Base-by-base conservation (phyloP, 495 filamentous ascomycete genomes). In the Trichodelitschia bisporula region DNA sequence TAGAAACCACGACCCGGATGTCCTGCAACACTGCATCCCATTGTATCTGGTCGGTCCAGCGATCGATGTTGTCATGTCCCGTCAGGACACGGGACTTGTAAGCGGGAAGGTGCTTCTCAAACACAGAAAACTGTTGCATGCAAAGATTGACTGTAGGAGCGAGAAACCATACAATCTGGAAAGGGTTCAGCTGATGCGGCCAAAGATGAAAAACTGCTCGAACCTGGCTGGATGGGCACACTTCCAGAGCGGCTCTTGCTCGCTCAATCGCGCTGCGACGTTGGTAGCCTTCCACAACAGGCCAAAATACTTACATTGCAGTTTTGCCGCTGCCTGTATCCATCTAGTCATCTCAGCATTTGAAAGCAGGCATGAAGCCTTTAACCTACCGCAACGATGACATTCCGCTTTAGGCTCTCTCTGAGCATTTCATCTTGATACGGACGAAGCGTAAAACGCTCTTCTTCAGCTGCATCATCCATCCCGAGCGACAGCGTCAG, bases 251-350 rank as follows among this genome's bases (percentile, higher is more conserved):
- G 19, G 54, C 57, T 21, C 55, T 58, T 19, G 90, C 90, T 18
- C 84, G 70, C 30, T 80, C 53, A 4, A 86, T 51, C 18, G 83
- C 83, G 34, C 77, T 84, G 36, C 15, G 32, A n/a, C 14, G 41
- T 33, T 19, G 15, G 28, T 13, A 15, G 12, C 21, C 31, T 16
- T 26, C 26, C 26, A 37, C 6, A 30, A 20, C 28, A 49, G 64
- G 45, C 14, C 17, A 37, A 15, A 12, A 20, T 18, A 13, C 28
- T 35, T 68, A 83, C 80, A 92, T 69, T 34, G 77, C 72, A 2
- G 84, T 93, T 50, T 95, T 95, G 5, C 84, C 84, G 45, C 67
- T 78, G 1, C 83, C 83, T 0, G 83, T 91, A 42, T 86, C 80
- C 82, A 92, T 91, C 74, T 84, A 36, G 23, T 31, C 9, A 2